Evolutionary conservation across 169 alveolate species (phyloP).

Genomic region (Theileria annulata): DNA sequence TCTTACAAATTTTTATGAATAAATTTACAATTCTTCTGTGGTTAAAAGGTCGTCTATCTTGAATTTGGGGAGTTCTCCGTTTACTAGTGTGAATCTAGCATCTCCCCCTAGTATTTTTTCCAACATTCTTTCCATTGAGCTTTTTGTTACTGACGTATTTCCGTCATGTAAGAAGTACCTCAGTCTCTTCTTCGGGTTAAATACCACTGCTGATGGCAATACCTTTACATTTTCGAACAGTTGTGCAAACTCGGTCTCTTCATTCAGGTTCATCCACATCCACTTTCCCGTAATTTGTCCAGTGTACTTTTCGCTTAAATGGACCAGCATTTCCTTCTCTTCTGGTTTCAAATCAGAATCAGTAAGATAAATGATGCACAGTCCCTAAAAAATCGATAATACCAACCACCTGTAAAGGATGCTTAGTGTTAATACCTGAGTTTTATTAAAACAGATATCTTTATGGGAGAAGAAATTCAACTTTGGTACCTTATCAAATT

Average conservation of each 20-base stretch:
- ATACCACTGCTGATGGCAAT: conserved; percentile 82
- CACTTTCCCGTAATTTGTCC: conserved; percentile 82
- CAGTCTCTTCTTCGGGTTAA: conserved; percentile 81
- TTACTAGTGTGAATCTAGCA: conserved; percentile 79
- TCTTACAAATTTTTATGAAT: not conserved
- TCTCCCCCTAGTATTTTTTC: conserved; percentile 86
- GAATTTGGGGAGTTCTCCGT: conserved; percentile 78
- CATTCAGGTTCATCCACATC: conserved; percentile 85
- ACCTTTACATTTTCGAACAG: conserved; percentile 62
- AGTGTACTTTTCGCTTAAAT: conserved; percentile 76
- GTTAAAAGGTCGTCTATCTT: conserved; percentile 25
- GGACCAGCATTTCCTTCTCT: conserved; percentile 80
- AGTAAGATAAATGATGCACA: conserved; percentile 81
- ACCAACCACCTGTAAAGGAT: not conserved
- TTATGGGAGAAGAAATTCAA: conserved; percentile 79
- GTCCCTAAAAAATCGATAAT: conserved; percentile 34
- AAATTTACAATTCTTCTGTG: conserved; percentile 46
- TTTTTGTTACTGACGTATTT: conserved; percentile 68
- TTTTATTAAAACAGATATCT: conserved; percentile 84
- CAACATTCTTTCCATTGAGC: conserved; percentile 73
- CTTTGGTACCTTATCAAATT: conserved; percentile 79
- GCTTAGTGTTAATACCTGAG: conserved; percentile 25
- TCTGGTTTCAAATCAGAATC: conserved; percentile 70
- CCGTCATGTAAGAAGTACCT: conserved; percentile 76
- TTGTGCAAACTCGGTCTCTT: conserved; percentile 75